A percentile compares a stretch with the other conserved stretches of the same genome.
phyloP scores from a whole-genome alignment of 306 rosid species.

The Medicago ruthenica region DNA sequence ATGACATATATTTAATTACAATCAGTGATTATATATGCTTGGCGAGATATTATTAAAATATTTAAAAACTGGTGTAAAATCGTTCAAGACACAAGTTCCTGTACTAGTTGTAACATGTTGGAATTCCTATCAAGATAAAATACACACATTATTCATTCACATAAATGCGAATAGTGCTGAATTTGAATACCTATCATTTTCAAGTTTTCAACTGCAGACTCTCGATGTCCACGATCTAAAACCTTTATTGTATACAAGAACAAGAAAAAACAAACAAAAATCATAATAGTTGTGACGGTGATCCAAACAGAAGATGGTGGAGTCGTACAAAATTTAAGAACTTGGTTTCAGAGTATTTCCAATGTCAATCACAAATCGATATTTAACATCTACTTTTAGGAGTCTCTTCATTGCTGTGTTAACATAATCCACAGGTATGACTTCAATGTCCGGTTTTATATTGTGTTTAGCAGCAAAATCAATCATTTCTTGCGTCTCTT shows the following conservation, averaged over 20 bases:
- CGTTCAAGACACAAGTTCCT: no score
- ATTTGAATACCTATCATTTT: not conserved
- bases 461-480: constrained; percentile 55
- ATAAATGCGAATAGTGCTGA: not conserved
- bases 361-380: constrained; percentile 40
- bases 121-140: no score
- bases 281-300: not conserved
- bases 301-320: not conserved
- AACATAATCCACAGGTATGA: constrained; percentile 54
- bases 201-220: not conserved
- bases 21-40: no score
- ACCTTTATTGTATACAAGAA: not conserved
- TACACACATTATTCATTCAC: not conserved
- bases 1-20: no score
- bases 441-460: constrained; percentile 50
- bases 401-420: constrained; percentile 58
- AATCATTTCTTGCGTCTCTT: constrained; percentile 56
- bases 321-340: not conserved
- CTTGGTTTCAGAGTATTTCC: constrained; percentile 31
- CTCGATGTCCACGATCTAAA: not conserved
- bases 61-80: no score
- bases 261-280: not conserved
- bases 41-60: no score
- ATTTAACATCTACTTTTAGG: constrained; percentile 43
- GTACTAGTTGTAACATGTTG: no score